Evolutionary conservation across 345 rosid species (phyloP).

Genomic region (Eucalyptus sp.): DNA sequence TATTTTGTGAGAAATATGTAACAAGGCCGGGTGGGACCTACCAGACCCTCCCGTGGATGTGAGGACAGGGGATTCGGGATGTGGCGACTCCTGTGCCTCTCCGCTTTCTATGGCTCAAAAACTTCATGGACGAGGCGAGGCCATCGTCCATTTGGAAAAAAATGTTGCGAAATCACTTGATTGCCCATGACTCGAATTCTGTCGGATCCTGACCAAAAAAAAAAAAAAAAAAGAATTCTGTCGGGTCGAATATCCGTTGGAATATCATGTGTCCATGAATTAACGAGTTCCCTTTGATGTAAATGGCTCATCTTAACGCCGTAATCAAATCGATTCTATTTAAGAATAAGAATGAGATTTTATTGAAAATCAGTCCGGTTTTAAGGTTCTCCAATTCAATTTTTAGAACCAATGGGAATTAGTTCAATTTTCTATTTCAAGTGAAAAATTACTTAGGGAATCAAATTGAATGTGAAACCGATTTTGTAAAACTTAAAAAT

Average conservation of each 20-base stretch:
- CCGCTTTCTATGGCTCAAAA: not conserved
- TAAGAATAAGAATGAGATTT: accelerated
- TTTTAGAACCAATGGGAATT: accelerated
- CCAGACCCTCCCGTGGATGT: not conserved
- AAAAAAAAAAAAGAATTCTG: no score
- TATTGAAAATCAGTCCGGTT: accelerated
- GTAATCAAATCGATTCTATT: accelerated
- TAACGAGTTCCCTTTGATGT: accelerated
- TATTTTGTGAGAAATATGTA: not conserved
- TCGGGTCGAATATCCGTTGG: not conserved
- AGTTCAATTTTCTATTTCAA: accelerated
- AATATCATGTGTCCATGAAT: not conserved
- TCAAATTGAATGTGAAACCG: accelerated
- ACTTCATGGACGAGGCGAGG: not conserved
- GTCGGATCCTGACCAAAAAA: no score
- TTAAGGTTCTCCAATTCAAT: accelerated
- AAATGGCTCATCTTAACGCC: accelerated
- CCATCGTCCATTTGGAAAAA: not conserved
- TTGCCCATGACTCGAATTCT: not conserved
- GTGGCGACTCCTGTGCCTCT: not conserved
- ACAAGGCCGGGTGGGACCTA: not conserved
- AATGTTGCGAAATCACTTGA: not conserved
- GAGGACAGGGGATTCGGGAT: not conserved
- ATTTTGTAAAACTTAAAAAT: accelerated
- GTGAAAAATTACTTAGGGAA: accelerated